A percentile compares a stretch with the other conserved stretches of the same genome.
Evolutionary conservation across 2,329 filamentous ascomycete species (phyloP).

Genomic region (Sphaerulina musiva): DNA sequence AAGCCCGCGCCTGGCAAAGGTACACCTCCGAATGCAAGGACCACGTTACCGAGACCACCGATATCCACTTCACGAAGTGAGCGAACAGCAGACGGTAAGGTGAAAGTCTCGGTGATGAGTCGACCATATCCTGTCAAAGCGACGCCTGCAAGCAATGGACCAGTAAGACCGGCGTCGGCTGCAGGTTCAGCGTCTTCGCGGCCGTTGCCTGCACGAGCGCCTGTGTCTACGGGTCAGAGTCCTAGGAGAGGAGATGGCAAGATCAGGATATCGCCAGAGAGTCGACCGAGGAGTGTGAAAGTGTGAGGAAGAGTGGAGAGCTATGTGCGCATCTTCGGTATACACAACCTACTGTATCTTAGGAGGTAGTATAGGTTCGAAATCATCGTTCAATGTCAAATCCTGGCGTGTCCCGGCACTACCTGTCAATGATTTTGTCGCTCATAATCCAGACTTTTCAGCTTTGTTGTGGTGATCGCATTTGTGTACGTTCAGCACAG

Average conservation of each 20-base stretch:
- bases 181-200: conserved; percentile 5
- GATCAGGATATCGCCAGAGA: conserved; percentile 19
- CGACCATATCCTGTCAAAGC: conserved; percentile 11
- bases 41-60: conserved; percentile 2
- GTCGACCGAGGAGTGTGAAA: conserved; percentile 18
- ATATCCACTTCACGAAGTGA: conserved; percentile 15
- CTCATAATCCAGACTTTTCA: no score
- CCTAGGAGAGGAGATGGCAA: conserved; percentile 17
- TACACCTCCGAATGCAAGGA: background rate
- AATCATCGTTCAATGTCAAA: no score
- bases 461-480: no score
- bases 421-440: no score
- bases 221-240: conserved; percentile 8
- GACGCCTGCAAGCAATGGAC: conserved; percentile 3
- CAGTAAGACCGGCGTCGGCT: conserved; percentile 6
- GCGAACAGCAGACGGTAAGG: conserved; percentile 16
- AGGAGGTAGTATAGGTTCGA: no score
- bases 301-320: background rate
- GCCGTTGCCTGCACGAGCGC: conserved; percentile 10
- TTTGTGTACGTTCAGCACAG: no score
- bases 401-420: no score
- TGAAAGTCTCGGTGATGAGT: conserved; percentile 13
- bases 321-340: background rate
- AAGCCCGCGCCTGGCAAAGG: conserved; percentile 1
- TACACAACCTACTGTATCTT: background rate